Evolutionary conservation across 2,329 filamentous ascomycete genomes (phyloP), one percentile per base, ranked within the genome.

Genomic region (Helminthosporium solani): DNA sequence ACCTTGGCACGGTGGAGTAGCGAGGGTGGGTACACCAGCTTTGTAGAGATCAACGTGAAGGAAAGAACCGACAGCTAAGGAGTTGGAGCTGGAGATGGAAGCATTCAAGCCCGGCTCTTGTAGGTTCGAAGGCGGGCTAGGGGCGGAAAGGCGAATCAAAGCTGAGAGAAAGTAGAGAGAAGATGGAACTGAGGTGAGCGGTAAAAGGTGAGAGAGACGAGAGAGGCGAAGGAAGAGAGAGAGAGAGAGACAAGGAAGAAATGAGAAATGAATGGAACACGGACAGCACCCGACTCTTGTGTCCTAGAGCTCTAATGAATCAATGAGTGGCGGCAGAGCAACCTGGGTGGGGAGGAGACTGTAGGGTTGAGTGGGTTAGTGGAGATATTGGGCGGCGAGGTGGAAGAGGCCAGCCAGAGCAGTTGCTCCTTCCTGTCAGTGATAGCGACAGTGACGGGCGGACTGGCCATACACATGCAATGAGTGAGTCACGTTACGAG

Each of bases 231-330:
- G 37, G 40, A 25, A 47, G 36, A 21, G 34, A 19, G 15, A 37
- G 35, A 41, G 31, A 47, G 30, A 47, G 35, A 31, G 7, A 14
- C 28, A 43, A 40, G 31, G 50, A 62, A 64, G 55, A 25, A 61
- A 67, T 64, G 57, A 48, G 25, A 16, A 55, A 58, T 54, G 51
- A 57, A 58, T 57, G 54, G 46, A 57, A 47, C 46, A 42, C 47
- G 46, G 40, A 44, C 27, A 44, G 37, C 37, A 44, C 40, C 16
- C 40, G 48, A 45, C 14, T 54, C 42, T 49, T 52, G 54, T 46
- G 44, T 42, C 33, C 46, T 50, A 50, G 39, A 44, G 54, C 43
- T 48, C 40, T 33, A 48, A 18, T 23, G 39, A 50, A 56, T 47
- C 47, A 63, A 57, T 57, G 57, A 63, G 53, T 53, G 54, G 47